Evolutionary conservation across 192 early-diverging fungal species (phyloP).

Genomic region (Chytriomyces sp.): DNA sequence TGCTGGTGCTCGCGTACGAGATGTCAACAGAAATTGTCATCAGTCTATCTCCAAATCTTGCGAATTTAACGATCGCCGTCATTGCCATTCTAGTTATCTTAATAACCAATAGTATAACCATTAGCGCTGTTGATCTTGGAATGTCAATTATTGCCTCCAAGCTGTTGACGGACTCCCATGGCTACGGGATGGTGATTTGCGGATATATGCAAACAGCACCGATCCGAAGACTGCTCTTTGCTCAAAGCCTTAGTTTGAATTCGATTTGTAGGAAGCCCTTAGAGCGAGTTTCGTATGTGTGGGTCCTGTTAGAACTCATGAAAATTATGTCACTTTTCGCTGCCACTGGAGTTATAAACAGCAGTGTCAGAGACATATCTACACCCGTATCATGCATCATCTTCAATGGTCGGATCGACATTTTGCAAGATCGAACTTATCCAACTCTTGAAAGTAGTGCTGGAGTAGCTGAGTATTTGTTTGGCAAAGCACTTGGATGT

Average conservation of each 20-base stretch:
- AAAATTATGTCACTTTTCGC: slow-evolving; percentile 19
- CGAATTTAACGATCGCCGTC: neutral
- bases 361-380: neutral
- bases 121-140: slow-evolving; percentile 19
- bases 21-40: neutral
- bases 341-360: slow-evolving; percentile 7
- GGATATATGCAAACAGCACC: slow-evolving; percentile 22
- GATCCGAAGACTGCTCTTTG: slow-evolving; percentile 3
- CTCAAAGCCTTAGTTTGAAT: slow-evolving; percentile 19
- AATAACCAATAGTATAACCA: slow-evolving; percentile 7
- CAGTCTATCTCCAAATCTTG: neutral
- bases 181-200: slow-evolving; percentile 14
- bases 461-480: slow-evolving; percentile 29
- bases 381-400: slow-evolving; percentile 4
- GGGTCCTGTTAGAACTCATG: slow-evolving; percentile 16
- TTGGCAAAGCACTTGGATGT: slow-evolving; percentile 26
- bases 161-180: neutral
- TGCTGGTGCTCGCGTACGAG: neutral
- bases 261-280: slow-evolving; percentile 19
- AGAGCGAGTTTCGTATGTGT: slow-evolving; percentile 19
- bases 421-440: slow-evolving; percentile 3
- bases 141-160: slow-evolving; percentile 14
- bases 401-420: neutral
- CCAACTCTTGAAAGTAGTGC: slow-evolving; percentile 23
- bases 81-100: neutral